Evolutionary conservation across 805 yeast species (phyloP).

Genomic region (Pichia kluyveri): DNA sequence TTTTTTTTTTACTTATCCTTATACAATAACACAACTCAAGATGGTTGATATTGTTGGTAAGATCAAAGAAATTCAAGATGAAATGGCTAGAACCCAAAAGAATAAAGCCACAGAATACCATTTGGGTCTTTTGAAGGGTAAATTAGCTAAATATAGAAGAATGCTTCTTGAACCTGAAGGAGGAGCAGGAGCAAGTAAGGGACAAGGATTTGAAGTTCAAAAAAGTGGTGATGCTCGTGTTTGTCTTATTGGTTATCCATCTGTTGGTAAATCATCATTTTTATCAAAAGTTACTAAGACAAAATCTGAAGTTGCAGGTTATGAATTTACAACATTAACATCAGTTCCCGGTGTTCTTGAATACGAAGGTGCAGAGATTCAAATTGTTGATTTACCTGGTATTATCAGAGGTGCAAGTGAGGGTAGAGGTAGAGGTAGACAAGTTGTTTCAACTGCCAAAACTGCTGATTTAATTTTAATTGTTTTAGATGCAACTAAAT

Average conservation of each 20-base stretch:
- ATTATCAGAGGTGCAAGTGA: conserved; percentile 94
- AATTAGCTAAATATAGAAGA: conserved; percentile 84
- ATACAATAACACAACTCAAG: not conserved
- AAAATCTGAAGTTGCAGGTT: conserved; percentile 88
- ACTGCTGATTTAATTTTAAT: conserved; percentile 88
- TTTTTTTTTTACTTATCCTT: no score
- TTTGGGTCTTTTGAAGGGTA: conserved; percentile 88
- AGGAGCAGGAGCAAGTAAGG: conserved; percentile 55
- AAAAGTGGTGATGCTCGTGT: conserved; percentile 96
- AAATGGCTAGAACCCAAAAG: conserved; percentile 90
- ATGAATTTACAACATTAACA: conserved; percentile 92
- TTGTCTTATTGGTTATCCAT: conserved; percentile 92
- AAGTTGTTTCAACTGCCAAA: conserved; percentile 92
- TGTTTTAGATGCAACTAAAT: conserved; percentile 94
- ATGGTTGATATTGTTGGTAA: conserved; percentile 46
- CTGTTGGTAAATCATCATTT: conserved; percentile 93
- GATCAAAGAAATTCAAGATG: conserved; percentile 84
- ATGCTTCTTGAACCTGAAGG: conserved; percentile 88
- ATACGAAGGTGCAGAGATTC: conserved; percentile 94
- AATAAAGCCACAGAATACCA: conserved; percentile 98
- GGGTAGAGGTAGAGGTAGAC: conserved; percentile 96
- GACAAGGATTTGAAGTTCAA: conserved; percentile 85
- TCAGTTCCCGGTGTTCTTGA: conserved; percentile 95
- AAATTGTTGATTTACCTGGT: conserved; percentile 96
- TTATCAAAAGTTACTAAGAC: conserved; percentile 86